Evolutionary conservation across 164 flowering plant genomes (phyloP).

Genomic region (Litsea cubeba): DNA sequence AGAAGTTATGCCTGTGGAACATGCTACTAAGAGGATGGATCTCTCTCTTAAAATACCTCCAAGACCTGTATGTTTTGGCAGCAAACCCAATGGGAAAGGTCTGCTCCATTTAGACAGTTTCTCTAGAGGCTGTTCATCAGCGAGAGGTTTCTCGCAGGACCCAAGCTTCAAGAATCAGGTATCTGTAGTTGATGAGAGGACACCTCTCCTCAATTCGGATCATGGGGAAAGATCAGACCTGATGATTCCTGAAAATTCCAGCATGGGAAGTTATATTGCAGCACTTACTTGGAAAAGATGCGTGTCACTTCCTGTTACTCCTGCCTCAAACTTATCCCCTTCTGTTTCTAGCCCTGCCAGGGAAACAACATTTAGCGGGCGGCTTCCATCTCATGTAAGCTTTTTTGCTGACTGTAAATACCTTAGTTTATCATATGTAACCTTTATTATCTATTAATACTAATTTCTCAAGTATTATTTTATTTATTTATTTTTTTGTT

Average conservation of each 20-base stretch:
- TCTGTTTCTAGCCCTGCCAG: constrained; percentile 37
- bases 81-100: constrained; percentile 41
- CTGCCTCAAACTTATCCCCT: constrained; percentile 49
- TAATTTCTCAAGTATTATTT: neutral
- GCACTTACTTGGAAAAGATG: constrained; percentile 48
- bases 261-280: constrained; percentile 25
- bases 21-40: constrained; percentile 28
- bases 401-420: neutral
- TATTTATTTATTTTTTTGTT: too few relatives aligned
- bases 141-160: constrained; percentile 47
- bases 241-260: constrained; percentile 38
- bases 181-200: constrained; percentile 42
- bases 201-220: constrained; percentile 45
- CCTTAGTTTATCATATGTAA: neutral
- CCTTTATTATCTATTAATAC: neutral
- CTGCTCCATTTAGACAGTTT: constrained; percentile 42
- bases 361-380: constrained; percentile 34
- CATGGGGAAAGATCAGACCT: constrained; percentile 16
- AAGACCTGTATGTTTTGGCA: constrained; percentile 32
- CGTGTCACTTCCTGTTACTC: constrained; percentile 73
- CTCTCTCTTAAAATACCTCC: constrained; percentile 75
- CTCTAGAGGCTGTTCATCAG: constrained; percentile 35
- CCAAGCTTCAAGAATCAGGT: constrained; percentile 63
- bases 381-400: constrained; percentile 31
- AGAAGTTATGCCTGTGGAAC: constrained; percentile 21